Percentiles rank a stretch among this genome's conserved stretches.
These are phyloP conservation scores for Arabidopsis suecica DNA, from an alignment of 345 rosid genomes.

Conservation along the genomic window DNA sequence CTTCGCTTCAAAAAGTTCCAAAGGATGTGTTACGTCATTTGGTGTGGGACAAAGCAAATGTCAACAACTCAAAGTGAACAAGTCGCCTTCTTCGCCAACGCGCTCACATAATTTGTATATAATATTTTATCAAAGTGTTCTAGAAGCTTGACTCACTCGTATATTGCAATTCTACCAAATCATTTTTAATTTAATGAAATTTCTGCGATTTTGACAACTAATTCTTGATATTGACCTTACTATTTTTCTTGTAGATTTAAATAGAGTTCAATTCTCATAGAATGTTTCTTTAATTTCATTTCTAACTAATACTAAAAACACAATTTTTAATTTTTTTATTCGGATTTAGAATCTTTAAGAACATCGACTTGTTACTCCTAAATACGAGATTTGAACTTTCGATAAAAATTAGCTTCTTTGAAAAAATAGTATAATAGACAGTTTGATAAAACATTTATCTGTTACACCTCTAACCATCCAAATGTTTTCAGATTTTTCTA, in stretches of 20 bases:
- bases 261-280: background rate
- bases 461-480: background rate
- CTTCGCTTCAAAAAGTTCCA: background rate
- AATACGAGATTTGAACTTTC: background rate
- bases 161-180: conserved; percentile 19
- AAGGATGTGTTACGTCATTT: background rate
- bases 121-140: conserved; percentile 23
- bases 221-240: background rate
- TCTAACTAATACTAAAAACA: background rate
- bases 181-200: background rate
- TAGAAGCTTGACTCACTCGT: conserved; percentile 42
- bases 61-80: conserved; percentile 12
- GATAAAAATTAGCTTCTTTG: background rate
- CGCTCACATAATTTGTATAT: conserved; percentile 3
- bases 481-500: background rate
- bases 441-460: background rate
- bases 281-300: conserved; percentile 3
- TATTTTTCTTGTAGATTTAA: background rate
- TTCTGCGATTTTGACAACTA: background rate
- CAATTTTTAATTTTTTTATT: background rate
- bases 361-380: background rate
- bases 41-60: background rate
- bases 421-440: background rate
- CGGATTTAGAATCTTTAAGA: background rate
- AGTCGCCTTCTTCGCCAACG: conserved; percentile 30